Conservation (phyloP, 176 grass and related monocot genomes). For the Neostapfia colusana region DNA sequence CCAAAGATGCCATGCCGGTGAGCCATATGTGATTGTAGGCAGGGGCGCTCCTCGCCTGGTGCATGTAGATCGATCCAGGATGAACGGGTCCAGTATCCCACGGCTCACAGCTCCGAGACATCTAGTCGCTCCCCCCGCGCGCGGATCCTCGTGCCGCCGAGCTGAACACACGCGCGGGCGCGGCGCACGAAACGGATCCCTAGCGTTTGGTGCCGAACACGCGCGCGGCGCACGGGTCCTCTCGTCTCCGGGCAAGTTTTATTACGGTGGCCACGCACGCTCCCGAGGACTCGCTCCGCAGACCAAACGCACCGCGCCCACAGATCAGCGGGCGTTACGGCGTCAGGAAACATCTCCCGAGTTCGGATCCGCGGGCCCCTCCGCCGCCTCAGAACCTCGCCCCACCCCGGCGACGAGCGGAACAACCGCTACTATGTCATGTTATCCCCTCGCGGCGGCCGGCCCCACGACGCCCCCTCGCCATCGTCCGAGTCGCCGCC, state of each 20-base stretch:
- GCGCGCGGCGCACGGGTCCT: neutral
- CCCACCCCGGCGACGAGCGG: neutral
- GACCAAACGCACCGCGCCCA: neutral
- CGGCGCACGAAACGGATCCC: too few relatives aligned
- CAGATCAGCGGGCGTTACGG: slow-evolving; percentile 10
- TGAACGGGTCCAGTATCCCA: neutral
- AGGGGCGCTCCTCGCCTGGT: neutral
- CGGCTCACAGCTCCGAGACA: neutral
- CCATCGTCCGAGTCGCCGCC: neutral
- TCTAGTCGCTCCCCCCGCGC: too few relatives aligned
- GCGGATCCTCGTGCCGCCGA: too few relatives aligned
- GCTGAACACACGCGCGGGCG: too few relatives aligned
- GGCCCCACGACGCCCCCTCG: slow-evolving; percentile 23
- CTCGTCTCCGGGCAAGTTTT: neutral
- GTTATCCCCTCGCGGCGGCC: slow-evolving; percentile 37
- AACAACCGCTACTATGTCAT: neutral
- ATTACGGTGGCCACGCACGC: neutral
- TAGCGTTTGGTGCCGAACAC: neutral
- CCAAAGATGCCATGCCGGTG: neutral
- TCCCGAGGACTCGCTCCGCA: slow-evolving; percentile 29
- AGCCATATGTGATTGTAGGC: neutral
- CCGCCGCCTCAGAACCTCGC: neutral
- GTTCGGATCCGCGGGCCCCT: neutral
- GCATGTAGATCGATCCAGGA: too few relatives aligned
- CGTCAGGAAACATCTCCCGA: slow-evolving; percentile 6